Percentiles rank a stretch among this genome's conserved stretches.
Conservation (phyloP, 1,139 yeast genomes). For the Kodamaea fungicola region DNA sequence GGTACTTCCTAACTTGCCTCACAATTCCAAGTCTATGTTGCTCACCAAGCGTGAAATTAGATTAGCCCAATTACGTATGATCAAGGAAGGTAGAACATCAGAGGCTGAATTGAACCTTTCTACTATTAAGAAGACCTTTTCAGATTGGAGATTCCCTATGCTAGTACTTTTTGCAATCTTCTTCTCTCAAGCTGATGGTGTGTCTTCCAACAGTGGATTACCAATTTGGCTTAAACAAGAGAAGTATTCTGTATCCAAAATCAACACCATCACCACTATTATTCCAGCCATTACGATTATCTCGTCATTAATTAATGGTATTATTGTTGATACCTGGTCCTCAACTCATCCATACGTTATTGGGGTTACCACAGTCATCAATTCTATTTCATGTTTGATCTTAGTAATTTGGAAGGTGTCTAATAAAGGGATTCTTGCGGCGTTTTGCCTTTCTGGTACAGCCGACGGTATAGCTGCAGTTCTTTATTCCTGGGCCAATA, state of each 20-base stretch:
- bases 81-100: slow-evolving; percentile 13
- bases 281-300: slow-evolving; percentile 21
- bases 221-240: slow-evolving; percentile 18
- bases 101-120: slow-evolving; percentile 12
- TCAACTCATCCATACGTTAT: slow-evolving; percentile 7
- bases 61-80: slow-evolving; percentile 16
- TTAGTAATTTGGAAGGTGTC: slow-evolving; percentile 46
- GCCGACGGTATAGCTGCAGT: slow-evolving; percentile 35
- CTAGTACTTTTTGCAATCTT: slow-evolving; percentile 23
- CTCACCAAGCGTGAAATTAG: slow-evolving; percentile 11
- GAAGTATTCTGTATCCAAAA: slow-evolving; percentile 14
- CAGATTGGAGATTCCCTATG: slow-evolving; percentile 20
- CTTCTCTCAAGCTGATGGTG: slow-evolving; percentile 25
- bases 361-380: slow-evolving; percentile 20
- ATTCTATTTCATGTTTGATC: slow-evolving; percentile 40
- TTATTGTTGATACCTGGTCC: slow-evolving; percentile 16
- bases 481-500: slow-evolving; percentile 17
- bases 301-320: slow-evolving; percentile 17
- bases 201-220: slow-evolving; percentile 20
- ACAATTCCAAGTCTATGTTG: slow-evolving; percentile 8
- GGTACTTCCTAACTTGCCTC: slow-evolving; percentile 17
- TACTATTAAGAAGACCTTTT: slow-evolving; percentile 10
- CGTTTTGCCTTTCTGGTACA: slow-evolving; percentile 40
- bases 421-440: slow-evolving; percentile 45
- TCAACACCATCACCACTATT: slow-evolving; percentile 21